phyloP scores from a whole-genome alignment of 2,329 filamentous ascomycete species.

The Fusarium sp. region DNA sequence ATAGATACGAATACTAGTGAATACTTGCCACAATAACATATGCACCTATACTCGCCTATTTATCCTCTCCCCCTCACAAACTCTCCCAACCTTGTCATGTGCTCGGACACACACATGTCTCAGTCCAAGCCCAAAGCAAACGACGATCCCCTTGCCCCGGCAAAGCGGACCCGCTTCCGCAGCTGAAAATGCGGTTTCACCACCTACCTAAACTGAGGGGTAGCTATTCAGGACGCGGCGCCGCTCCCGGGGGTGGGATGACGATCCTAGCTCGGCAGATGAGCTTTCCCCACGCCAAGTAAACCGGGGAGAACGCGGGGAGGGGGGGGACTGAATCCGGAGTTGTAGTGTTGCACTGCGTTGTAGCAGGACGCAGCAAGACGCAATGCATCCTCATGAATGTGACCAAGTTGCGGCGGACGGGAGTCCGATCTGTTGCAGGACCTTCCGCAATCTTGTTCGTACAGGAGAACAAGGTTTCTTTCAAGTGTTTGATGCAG shows the following conservation, averaged over 20 bases:
- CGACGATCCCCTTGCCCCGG: not conserved
- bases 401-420: constrained; percentile 5
- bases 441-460: not conserved
- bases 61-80: not conserved
- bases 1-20: not conserved
- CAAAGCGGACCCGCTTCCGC: constrained; percentile 31
- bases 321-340: not conserved
- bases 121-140: not conserved
- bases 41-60: not conserved
- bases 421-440: constrained; percentile 8
- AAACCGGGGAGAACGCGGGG: not conserved
- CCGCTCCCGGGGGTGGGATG: constrained; percentile 9
- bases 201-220: constrained; percentile 1
- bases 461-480: not conserved
- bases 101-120: not conserved
- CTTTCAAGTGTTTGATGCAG: not conserved
- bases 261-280: constrained; percentile 18
- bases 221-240: constrained; percentile 11
- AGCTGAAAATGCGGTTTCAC: constrained; percentile 1
- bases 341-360: not conserved
- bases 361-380: not conserved
- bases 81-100: not conserved
- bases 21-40: not conserved
- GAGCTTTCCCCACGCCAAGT: not conserved
- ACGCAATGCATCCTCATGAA: not conserved